Evolutionary conservation across 129 eudicot species (phyloP), one percentile per base, ranked within the genome.

Genomic region (Dittrichia graveolens): DNA sequence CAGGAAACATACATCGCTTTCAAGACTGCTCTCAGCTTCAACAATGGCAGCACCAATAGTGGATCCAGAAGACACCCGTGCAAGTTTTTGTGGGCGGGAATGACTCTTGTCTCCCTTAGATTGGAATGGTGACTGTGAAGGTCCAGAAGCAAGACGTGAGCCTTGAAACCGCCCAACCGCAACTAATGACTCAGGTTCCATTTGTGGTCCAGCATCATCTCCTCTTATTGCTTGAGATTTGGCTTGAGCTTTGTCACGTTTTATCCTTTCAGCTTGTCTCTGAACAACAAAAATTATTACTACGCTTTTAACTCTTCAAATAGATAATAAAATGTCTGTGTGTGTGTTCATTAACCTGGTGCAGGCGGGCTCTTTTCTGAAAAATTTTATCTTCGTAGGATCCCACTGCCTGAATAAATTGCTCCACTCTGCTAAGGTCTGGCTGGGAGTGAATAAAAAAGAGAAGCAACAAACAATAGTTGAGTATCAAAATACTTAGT

Each of bases 81-180:
- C 86, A 68, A 82, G 82, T 78, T 94, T 94, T 37, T 74, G 61
- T 68, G 95, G 81, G 31, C 85, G 78, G 43, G 12, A 4, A 65
- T 80, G 15, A 43, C 74, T 64, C 37, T 46, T 47, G 13, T 73
- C 71, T 56, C 75, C 89, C 63, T 78, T 73, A 48, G 79, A 77
- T 56, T 88, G 90, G 71, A 75, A 94, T 40, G 99, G 99, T 79
- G 96, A 86, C 31, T 88, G 90, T 35, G 94, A 65, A 68, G 87
- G 91, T 49, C 88, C 96, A 48, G 97, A 90, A 78, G 99, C 97
- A 81, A 94, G 99, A 46, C 94, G 96, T n/a, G 99, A 94, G 62
- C 97, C 99, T 54, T 86, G 96, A 83, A 87, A 94, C 18, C 91
- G 90, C 41, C 88, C 79, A 75, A 94, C 97, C 15, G 99, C 91